phyloP scores from a whole-genome alignment of 2,329 filamentous ascomycete species.

The Arthrobotrys pseudoclavata region DNA sequence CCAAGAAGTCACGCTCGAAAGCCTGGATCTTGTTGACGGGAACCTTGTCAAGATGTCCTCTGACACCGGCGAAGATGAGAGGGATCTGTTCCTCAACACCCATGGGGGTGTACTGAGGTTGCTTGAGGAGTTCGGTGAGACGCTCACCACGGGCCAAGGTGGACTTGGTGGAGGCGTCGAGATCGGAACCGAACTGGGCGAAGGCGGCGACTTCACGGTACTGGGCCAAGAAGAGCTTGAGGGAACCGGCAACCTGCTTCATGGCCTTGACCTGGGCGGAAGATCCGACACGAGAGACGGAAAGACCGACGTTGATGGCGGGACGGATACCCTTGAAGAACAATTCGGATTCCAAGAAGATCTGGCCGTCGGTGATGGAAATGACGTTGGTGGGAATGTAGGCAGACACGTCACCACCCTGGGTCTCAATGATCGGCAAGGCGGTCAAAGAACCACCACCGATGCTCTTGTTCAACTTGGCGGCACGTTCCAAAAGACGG shows the following conservation, averaged over 20 bases:
- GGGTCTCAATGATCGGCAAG: constrained; percentile 97
- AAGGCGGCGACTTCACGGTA: constrained; percentile 99
- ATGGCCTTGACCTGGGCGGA: constrained; percentile 99
- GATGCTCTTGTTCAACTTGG: constrained; percentile 97
- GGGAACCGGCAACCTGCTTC: constrained; percentile 99
- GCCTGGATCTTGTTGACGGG: constrained; percentile 90
- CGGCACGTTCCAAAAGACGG: constrained; percentile 97
- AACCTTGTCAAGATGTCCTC: constrained; percentile 89
- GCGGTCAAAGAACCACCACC: constrained; percentile 97
- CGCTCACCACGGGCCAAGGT: constrained; percentile 98
- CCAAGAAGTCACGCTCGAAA: constrained; percentile 94
- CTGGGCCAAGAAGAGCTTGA: constrained; percentile 99
- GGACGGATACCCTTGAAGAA: constrained; percentile 99
- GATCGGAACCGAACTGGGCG: constrained; percentile 99
- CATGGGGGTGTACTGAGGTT: constrained; percentile 99
- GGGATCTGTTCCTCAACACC: constrained; percentile 99
- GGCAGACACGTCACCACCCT: constrained; percentile 99
- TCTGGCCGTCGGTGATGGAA: constrained; percentile 99
- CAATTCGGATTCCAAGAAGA: constrained; percentile 98
- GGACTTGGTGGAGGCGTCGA: constrained; percentile 99
- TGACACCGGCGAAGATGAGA: constrained; percentile 99
- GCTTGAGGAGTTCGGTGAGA: constrained; percentile 74
- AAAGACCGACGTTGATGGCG: constrained; percentile 99
- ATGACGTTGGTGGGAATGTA: constrained; percentile 99
- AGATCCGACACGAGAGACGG: constrained; percentile 99